Conservation (phyloP, 768 basidiomycete species). For the Cytidiella melzeri region DNA sequence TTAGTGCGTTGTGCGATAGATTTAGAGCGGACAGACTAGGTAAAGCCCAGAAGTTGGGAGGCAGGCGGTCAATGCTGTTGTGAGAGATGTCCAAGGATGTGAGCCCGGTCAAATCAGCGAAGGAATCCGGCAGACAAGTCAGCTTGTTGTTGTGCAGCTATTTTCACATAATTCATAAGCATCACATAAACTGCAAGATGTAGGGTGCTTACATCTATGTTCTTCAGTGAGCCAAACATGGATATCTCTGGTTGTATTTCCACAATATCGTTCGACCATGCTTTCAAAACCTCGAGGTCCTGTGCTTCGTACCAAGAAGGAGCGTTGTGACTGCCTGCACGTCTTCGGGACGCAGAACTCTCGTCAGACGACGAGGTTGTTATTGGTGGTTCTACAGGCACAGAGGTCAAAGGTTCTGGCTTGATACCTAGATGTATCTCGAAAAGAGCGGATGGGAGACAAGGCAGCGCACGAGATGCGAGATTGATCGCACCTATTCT, state of each 20-base stretch:
- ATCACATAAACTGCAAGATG: neutral
- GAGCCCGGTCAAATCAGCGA: slow-evolving; percentile 63
- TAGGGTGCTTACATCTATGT: slow-evolving; percentile 56
- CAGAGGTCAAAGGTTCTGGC: slow-evolving; percentile 62
- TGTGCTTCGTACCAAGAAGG: slow-evolving; percentile 81
- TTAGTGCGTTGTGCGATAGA: slow-evolving; percentile 63
- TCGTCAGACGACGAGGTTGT: slow-evolving; percentile 26
- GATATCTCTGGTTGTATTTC: slow-evolving; percentile 81
- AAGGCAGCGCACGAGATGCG: slow-evolving; percentile 63
- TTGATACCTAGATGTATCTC: slow-evolving; percentile 74
- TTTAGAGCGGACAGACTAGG: slow-evolving; percentile 63
- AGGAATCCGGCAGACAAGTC: slow-evolving; percentile 50
- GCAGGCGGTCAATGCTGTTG: slow-evolving; percentile 60
- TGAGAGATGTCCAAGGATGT: slow-evolving; percentile 69
- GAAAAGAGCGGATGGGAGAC: slow-evolving; percentile 72
- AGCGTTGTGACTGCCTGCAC: slow-evolving; percentile 36
- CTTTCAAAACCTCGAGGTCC: slow-evolving; percentile 70
- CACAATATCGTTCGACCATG: slow-evolving; percentile 73
- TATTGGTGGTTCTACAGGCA: slow-evolving; percentile 53
- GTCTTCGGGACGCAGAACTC: slow-evolving; percentile 25
- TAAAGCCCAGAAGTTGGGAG: slow-evolving; percentile 58
- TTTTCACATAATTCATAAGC: neutral
- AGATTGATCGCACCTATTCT: slow-evolving; percentile 66
- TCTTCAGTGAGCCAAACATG: slow-evolving; percentile 77
- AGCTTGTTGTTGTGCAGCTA: slow-evolving; percentile 77